These are phyloP conservation scores for Orobanche coerulescens DNA, from an alignment of 257 asterid genomes.

Conservation along the genomic window DNA sequence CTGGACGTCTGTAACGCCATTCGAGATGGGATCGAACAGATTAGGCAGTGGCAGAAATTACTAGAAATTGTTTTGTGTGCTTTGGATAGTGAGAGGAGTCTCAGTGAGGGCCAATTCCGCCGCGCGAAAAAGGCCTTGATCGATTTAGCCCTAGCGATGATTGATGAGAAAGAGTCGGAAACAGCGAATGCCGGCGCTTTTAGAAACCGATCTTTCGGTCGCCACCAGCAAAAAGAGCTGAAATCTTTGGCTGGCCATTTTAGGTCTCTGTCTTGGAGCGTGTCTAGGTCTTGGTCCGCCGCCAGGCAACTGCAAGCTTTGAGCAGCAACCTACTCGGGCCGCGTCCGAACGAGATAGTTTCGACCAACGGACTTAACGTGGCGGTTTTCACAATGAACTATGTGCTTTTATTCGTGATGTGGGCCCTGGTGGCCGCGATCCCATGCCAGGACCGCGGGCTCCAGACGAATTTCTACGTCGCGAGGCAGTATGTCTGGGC, in stretches of 20 bases:
- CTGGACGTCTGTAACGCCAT: constrained; percentile 89
- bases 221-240: constrained; percentile 37
- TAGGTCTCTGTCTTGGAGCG: constrained; percentile 90
- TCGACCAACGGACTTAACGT: constrained; percentile 60
- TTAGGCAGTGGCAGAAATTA: constrained; percentile 82
- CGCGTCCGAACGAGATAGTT: constrained; percentile 44
- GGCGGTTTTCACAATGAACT: constrained; percentile 76
- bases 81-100: constrained; percentile 51
- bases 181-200: constrained; percentile 21
- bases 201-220: constrained; percentile 78
- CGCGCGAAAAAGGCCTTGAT: constrained; percentile 72
- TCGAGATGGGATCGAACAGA: constrained; percentile 87
- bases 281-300: constrained; percentile 95
- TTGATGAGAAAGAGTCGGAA: constrained; percentile 54
- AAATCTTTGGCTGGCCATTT: constrained; percentile 47
- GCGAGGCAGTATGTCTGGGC: constrained; percentile 63
- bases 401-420: constrained; percentile 66
- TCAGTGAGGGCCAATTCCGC: constrained; percentile 88
- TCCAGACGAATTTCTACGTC: constrained; percentile 55
- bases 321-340: constrained; percentile 57
- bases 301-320: constrained; percentile 79
- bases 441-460: constrained; percentile 97
- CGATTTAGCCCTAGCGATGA: constrained; percentile 76
- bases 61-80: constrained; percentile 77
- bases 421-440: constrained; percentile 97